phyloP scores from a whole-genome alignment of 2,329 filamentous ascomycete genomes.

The Sporothrix humicola region DNA sequence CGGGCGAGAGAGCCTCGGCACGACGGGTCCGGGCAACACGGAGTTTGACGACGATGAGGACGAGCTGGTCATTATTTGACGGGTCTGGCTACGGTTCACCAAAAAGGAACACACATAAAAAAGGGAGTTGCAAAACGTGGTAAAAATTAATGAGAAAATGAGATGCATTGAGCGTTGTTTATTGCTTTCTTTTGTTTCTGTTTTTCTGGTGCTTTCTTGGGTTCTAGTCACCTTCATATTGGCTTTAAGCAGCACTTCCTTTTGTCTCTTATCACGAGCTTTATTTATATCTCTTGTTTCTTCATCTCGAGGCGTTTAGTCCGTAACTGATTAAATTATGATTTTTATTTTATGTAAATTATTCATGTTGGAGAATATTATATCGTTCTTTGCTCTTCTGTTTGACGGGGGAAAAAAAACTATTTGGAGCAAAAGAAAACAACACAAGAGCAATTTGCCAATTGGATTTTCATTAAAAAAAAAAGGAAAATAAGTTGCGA shows the following conservation, averaged over 20 bases:
- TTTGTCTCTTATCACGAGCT: not conserved
- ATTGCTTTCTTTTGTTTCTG: not conserved
- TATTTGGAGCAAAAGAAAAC: too few relatives aligned
- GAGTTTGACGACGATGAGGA: constrained; percentile 54
- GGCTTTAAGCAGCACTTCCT: not conserved
- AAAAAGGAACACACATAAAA: not conserved
- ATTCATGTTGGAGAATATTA: too few relatives aligned
- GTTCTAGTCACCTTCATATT: not conserved
- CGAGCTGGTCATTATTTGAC: constrained; percentile 56
- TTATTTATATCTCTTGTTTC: not conserved
- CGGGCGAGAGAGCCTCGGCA: constrained; percentile 73
- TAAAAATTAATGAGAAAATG: constrained; percentile 27
- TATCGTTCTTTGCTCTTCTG: too few relatives aligned
- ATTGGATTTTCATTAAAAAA: too few relatives aligned
- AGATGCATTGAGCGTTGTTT: constrained; percentile 21
- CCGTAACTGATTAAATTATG: too few relatives aligned
- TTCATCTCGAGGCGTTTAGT: not conserved
- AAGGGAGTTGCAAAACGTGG: not conserved
- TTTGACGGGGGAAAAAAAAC: too few relatives aligned
- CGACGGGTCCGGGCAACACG: constrained; percentile 38
- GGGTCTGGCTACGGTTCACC: not conserved
- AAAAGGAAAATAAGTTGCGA: too few relatives aligned
- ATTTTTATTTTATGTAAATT: too few relatives aligned
- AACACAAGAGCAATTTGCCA: too few relatives aligned
- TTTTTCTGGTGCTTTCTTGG: not conserved